Evolutionary conservation across 2,329 filamentous ascomycete species (phyloP).

Genomic region (Bipolaris oryzae): DNA sequence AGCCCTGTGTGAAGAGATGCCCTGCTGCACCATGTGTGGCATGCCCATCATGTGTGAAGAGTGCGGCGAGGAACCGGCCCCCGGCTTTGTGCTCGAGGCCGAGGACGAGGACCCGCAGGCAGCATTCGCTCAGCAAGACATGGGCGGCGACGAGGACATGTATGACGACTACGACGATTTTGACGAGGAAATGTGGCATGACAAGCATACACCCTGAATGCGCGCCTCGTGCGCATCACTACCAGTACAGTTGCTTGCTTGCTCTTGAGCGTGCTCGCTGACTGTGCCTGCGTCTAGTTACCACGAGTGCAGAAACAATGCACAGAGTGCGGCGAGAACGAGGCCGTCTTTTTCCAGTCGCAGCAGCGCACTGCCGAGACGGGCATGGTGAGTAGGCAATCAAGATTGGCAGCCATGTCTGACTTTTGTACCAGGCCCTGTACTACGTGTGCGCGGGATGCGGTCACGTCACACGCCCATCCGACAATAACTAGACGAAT

Average conservation of each 20-base stretch:
- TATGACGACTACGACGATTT: slow-evolving; percentile 29
- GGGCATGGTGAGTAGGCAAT: slow-evolving; percentile 76
- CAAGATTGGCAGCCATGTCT: slow-evolving; percentile 7
- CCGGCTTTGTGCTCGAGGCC: slow-evolving; percentile 54
- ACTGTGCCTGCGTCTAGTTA: slow-evolving; percentile 67
- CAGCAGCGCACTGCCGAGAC: slow-evolving; percentile 97
- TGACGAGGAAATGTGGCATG: slow-evolving; percentile 41
- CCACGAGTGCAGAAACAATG: slow-evolving; percentile 87
- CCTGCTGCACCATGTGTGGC: slow-evolving; percentile 65
- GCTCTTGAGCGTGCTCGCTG: slow-evolving; percentile 48
- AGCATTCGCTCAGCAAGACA: slow-evolving; percentile 27
- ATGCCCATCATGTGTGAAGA: slow-evolving; percentile 61
- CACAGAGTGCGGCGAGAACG: slow-evolving; percentile 80
- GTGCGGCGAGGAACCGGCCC: slow-evolving; percentile 56
- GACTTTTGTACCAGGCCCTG: slow-evolving; percentile 50
- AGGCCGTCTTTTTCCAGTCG: slow-evolving; percentile 98
- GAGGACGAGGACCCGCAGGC: slow-evolving; percentile 43
- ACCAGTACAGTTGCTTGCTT: slow-evolving; percentile 42
- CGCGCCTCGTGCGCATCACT: slow-evolving; percentile 14
- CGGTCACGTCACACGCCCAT: slow-evolving; percentile 75
- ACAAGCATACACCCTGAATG: slow-evolving; percentile 40
- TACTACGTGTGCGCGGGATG: slow-evolving; percentile 86
- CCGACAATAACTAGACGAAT: slow-evolving; percentile 19
- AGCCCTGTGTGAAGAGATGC: slow-evolving; percentile 39
- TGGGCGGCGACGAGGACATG: slow-evolving; percentile 13